Evolutionary conservation across 2,329 filamentous ascomycete species (phyloP).

Genomic region (Beauveria asiatica): DNA sequence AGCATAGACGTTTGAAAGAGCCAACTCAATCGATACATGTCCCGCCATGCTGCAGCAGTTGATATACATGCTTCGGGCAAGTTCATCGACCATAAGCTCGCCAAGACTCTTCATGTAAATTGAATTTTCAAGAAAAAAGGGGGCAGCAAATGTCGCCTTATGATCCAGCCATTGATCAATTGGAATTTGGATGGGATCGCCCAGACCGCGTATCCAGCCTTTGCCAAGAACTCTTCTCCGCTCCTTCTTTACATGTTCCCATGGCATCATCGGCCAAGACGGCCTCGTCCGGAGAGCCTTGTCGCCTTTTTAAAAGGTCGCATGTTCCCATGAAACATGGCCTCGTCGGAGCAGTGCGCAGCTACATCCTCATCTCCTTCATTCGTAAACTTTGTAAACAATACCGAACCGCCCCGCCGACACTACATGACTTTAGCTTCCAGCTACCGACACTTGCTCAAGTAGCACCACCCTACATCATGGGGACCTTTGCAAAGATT

Average conservation of each 20-base stretch:
- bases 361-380: neutral
- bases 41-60: too few species aligned
- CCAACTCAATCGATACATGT: too few species aligned
- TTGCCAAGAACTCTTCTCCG: constrained; percentile 7
- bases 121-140: neutral
- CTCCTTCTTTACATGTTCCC: neutral
- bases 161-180: neutral
- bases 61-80: neutral
- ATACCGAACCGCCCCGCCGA: neutral
- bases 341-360: neutral
- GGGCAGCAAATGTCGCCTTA: neutral
- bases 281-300: neutral
- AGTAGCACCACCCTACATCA: neutral
- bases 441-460: neutral
- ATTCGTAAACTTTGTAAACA: neutral
- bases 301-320: neutral
- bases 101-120: neutral
- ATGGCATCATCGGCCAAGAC: constrained; percentile 6
- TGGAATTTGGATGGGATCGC: neutral
- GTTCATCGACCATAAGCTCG: neutral
- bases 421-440: neutral
- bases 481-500: constrained; percentile 22
- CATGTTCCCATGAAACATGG: neutral
- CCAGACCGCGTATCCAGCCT: neutral
- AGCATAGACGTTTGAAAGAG: neutral